Conservation (phyloP, 106 monocot genomes). For the Platanthera guangdongensis region DNA sequence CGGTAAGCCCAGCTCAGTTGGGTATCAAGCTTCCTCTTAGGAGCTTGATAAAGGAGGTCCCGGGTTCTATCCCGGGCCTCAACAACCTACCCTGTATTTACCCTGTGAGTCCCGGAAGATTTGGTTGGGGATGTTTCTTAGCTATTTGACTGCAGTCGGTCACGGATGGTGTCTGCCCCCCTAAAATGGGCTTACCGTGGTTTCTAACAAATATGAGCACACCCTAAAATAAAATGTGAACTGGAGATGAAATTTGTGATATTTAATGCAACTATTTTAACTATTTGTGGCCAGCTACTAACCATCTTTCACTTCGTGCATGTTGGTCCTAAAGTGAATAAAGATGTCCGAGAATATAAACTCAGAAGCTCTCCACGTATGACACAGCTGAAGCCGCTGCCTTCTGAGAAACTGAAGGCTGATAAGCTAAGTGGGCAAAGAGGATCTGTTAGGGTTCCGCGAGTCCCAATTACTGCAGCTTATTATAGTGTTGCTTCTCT, state of each 20-base stretch:
- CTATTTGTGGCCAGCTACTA: background rate
- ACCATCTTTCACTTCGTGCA: background rate
- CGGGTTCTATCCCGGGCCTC: no score
- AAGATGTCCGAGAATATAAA: conserved; percentile 29
- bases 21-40: no score
- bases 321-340: conserved; percentile 29
- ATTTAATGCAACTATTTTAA: background rate
- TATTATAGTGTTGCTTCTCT: conserved; percentile 74
- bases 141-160: no score
- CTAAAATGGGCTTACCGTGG: no score
- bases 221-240: background rate
- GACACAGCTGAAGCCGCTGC: conserved; percentile 32
- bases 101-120: no score
- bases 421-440: conserved; percentile 36
- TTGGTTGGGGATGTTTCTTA: no score
- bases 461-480: conserved; percentile 53
- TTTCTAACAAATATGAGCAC: no score
- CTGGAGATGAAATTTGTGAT: background rate
- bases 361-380: conserved; percentile 23
- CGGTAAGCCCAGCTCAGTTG: no score
- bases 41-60: no score
- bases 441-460: conserved; percentile 34
- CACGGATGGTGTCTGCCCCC: no score
- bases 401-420: conserved; percentile 33
- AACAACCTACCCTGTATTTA: no score